These are phyloP conservation scores for Dacryopinax spathularia DNA, from an alignment of 768 basidiomycete genomes.

Conservation along the genomic window DNA sequence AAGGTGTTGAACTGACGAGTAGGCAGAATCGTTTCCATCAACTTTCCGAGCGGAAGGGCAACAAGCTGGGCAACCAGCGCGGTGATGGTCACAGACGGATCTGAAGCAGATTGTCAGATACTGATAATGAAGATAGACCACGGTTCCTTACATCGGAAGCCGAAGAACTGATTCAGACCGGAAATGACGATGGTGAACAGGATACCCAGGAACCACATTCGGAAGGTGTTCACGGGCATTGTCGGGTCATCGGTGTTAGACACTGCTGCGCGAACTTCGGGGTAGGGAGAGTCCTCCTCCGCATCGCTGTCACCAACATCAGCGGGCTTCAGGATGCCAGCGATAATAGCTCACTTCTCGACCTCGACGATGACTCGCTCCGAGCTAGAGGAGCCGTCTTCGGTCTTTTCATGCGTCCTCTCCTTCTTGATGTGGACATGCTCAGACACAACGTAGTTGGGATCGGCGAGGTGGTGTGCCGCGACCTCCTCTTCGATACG, in stretches of 20 bases:
- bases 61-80: slow-evolving; percentile 21
- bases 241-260: slow-evolving; percentile 55
- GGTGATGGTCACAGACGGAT: slow-evolving; percentile 17
- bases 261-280: slow-evolving; percentile 52
- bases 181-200: slow-evolving; percentile 11
- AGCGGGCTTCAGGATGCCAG: neutral
- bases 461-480: neutral
- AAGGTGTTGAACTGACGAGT: slow-evolving; percentile 12
- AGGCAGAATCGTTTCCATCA: slow-evolving; percentile 15
- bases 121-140: neutral
- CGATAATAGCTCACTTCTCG: neutral
- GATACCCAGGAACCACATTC: slow-evolving; percentile 38
- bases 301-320: neutral
- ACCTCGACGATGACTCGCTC: neutral
- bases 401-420: neutral
- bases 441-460: neutral
- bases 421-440: neutral
- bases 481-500: neutral
- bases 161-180: slow-evolving; percentile 65
- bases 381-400: neutral
- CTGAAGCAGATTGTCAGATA: neutral
- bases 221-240: slow-evolving; percentile 37
- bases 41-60: slow-evolving; percentile 18
- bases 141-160: slow-evolving; percentile 30
- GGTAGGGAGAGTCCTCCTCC: slow-evolving; percentile 14